Conservation (phyloP, 2,329 filamentous ascomycete species). For the Fonsecaea erecta region DNA sequence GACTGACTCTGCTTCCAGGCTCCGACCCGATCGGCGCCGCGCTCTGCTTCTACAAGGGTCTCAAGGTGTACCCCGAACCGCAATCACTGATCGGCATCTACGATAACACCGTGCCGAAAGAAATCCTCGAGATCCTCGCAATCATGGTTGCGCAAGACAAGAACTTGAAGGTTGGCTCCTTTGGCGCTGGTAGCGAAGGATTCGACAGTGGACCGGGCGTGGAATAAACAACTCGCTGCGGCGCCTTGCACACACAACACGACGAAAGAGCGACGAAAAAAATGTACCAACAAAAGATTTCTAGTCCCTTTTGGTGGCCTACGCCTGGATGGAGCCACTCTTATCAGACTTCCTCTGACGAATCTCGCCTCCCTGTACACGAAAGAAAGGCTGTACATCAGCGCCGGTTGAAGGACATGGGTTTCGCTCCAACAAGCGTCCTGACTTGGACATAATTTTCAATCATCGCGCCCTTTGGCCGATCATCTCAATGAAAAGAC, state of each 20-base stretch:
- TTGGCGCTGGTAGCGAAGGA: slow-evolving; percentile 35
- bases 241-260: background rate
- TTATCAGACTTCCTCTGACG: slow-evolving; percentile 9
- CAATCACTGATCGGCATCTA: slow-evolving; percentile 94
- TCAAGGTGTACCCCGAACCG: slow-evolving; percentile 97
- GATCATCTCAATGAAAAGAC: slow-evolving; percentile 18
- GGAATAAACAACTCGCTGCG: slow-evolving; percentile 25
- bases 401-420: slow-evolving; percentile 20
- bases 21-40: slow-evolving; percentile 73
- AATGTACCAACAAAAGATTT: slow-evolving; percentile 28
- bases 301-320: slow-evolving; percentile 7
- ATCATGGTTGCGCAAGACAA: slow-evolving; percentile 97
- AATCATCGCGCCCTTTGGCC: slow-evolving; percentile 15
- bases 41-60: slow-evolving; percentile 94
- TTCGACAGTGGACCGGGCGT: slow-evolving; percentile 37
- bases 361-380: slow-evolving; percentile 37
- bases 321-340: background rate
- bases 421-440: slow-evolving; percentile 19
- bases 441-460: slow-evolving; percentile 31
- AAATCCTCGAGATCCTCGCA: slow-evolving; percentile 91
- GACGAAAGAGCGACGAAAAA: slow-evolving; percentile 6
- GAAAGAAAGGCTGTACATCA: slow-evolving; percentile 33
- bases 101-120: slow-evolving; percentile 98
- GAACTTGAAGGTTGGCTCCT: slow-evolving; percentile 64
- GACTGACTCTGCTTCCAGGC: slow-evolving; percentile 40